Evolutionary conservation across 768 basidiomycete genomes (phyloP), one percentile per base, ranked within the genome.

Genomic region (Termitomyces sp.): DNA sequence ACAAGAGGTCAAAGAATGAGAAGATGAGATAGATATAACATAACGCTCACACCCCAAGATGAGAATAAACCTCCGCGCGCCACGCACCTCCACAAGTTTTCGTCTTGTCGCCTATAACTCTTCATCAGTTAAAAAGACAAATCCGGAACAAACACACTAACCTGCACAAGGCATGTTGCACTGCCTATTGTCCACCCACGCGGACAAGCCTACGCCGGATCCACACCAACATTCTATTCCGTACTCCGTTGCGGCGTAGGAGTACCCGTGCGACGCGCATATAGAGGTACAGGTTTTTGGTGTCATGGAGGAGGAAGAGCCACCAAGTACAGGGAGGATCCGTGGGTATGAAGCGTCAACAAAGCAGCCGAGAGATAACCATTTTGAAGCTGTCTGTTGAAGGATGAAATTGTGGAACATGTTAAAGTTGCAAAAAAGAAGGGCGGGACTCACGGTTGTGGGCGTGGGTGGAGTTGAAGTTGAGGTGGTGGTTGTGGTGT

Each of bases 211-310:
- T 5, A 73, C 32, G 48, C 67, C 58, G 5, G 67, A 65, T 24
- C 72, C 74, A 57, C 76, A 77, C 55, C 68, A 71, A 55, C 75
- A 76, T 55, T 77, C 69, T 8, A 50, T 55, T 4, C 72, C 73
- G 52, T 71, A 67, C 49, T 76, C 71, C 8, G 71, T 68, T 13
- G 68, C 76, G 33, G 76, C 76, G 55, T 74, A 67, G 13, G 61
- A 66, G 50, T 64, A 72, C 1, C 72, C 71, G 24, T 54, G 64
- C 18, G 53, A 50, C 5, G 67, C 56, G 51, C 74, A 77, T 27
- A 66, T 59, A 10, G 45, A 54, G 12, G 68, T 68, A 53, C 74
- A 76, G 34, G 36, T 63, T 16, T 70, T 67, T 0, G 65, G 65
- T 9, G 74, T 75, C 71, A 75, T 73, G 10, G 64, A 65, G 6